phyloP scores from a whole-genome alignment of 352 stramenopile species.

The Globisporangium solare region DNA sequence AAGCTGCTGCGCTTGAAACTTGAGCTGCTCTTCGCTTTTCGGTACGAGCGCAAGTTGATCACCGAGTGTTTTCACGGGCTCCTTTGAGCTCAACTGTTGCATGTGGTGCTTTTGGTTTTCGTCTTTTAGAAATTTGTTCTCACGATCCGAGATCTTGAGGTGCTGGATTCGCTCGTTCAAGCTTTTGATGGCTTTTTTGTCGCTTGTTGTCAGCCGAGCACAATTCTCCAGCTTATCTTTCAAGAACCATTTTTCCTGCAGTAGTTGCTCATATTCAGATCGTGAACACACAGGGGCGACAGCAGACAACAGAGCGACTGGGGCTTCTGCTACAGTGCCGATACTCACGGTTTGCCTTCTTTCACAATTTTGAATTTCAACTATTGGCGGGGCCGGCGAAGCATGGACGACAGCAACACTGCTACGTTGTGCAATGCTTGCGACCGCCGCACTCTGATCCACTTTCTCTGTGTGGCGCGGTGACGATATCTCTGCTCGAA shows the following conservation, averaged over 20 bases:
- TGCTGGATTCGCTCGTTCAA: conserved; percentile 36
- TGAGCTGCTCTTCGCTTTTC: conserved; percentile 65
- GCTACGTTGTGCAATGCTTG: neutral
- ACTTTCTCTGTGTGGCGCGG: conserved; percentile 1
- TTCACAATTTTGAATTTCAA: conserved; percentile 2
- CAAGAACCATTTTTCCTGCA: conserved; percentile 34
- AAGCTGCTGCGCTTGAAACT: conserved; percentile 62
- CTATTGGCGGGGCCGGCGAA: neutral
- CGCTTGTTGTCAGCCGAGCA: conserved; percentile 10
- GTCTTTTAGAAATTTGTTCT: conserved; percentile 56
- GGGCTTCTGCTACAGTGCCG: neutral
- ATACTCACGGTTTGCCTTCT: conserved; percentile 3
- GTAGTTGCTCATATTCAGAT: conserved; percentile 31
- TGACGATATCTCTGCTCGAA: conserved; percentile 13
- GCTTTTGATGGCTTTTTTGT: conserved; percentile 35
- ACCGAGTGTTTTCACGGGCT: conserved; percentile 44
- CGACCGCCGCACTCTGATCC: neutral
- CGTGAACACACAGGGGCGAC: conserved; percentile 5
- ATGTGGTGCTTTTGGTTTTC: conserved; percentile 58
- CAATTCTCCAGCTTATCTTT: conserved; percentile 18
- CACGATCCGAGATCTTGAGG: conserved; percentile 41
- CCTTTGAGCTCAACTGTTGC: conserved; percentile 47
- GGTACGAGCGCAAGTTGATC: conserved; percentile 47
- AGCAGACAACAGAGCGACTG: neutral
- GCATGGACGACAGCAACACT: neutral